A percentile compares a stretch with the other conserved stretches of the same genome.
Conservation (phyloP, 2,329 filamentous ascomycete species). For the Stenocarpella maydis region DNA sequence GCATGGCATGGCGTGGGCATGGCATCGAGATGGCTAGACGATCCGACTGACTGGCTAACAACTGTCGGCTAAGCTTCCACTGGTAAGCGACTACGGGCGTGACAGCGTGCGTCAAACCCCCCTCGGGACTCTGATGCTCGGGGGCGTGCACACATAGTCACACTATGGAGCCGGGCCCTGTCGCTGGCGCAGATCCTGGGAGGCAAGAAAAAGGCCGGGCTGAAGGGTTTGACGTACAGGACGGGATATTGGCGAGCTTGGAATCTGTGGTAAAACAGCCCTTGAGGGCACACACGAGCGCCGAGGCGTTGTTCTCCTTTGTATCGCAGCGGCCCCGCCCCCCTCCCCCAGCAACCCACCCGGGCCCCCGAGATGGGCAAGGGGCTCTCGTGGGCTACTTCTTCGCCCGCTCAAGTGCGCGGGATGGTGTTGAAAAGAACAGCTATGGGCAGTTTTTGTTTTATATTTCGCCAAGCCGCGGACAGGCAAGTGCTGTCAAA, state of each 20-base stretch:
- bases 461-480: constrained; percentile 17
- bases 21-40: constrained; percentile 8
- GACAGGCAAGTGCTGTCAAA: constrained; percentile 24
- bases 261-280: constrained; percentile 22
- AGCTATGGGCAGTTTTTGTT: constrained; percentile 9
- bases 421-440: constrained; percentile 3
- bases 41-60: neutral
- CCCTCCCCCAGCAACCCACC: neutral
- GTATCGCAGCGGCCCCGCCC: constrained; percentile 15
- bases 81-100: constrained; percentile 23
- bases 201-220: constrained; percentile 9
- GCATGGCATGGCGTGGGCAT: neutral
- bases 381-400: constrained; percentile 21
- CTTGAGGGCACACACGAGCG: constrained; percentile 8
- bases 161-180: constrained; percentile 22
- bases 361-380: constrained; percentile 8
- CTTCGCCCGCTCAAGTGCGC: constrained; percentile 22
- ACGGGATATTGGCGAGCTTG: constrained; percentile 21
- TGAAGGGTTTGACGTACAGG: constrained; percentile 13
- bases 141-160: constrained; percentile 16
- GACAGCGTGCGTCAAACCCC: constrained; percentile 17
- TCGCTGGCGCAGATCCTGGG: constrained; percentile 21
- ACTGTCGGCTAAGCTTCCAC: constrained; percentile 1
- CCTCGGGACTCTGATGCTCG: constrained; percentile 9
- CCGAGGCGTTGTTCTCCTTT: constrained; percentile 24